Evolutionary conservation across 2,329 filamentous ascomycete genomes (phyloP).

Genomic region (Cephalotrichum gorgonifer): DNA sequence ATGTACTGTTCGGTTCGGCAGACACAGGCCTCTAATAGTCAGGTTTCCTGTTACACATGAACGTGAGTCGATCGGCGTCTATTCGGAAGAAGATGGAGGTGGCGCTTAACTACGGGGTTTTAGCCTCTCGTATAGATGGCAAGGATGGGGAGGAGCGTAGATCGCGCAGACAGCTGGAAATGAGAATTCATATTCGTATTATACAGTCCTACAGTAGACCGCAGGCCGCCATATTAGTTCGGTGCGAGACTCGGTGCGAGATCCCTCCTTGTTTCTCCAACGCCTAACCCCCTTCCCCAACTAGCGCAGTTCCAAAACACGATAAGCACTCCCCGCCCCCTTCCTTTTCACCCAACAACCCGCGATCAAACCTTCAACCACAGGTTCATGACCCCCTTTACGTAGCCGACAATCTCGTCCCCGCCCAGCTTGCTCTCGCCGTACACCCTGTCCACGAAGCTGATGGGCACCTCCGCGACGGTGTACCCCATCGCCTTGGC

Average conservation of each 20-base stretch:
- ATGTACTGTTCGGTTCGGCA: too few species aligned
- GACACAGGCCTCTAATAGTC: too few species aligned
- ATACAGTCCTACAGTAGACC: not conserved
- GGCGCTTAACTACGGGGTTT: too few species aligned
- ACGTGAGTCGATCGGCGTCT: too few species aligned
- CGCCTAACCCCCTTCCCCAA: not conserved
- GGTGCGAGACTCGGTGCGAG: not conserved
- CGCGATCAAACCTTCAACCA: slow-evolving; percentile 70
- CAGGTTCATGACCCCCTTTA: slow-evolving; percentile 69
- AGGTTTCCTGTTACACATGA: too few species aligned
- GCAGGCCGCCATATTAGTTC: not conserved
- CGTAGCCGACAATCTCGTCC: slow-evolving; percentile 93
- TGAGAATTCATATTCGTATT: not conserved
- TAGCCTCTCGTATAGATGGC: too few species aligned
- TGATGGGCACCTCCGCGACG: slow-evolving; percentile 92
- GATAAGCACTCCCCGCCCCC: too few species aligned
- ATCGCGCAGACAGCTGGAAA: too few species aligned
- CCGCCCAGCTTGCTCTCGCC: slow-evolving; percentile 92
- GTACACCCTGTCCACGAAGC: slow-evolving; percentile 90
- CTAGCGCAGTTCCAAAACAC: not conserved
- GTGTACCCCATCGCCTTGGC: slow-evolving; percentile 93
- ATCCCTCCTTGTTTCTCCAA: slow-evolving; percentile 1
- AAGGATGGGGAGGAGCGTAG: not conserved
- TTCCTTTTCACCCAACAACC: too few species aligned
- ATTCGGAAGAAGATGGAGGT: too few species aligned